Evolutionary conservation across 1,284 basidiomycete genomes (phyloP).

Genomic region (Apiotrichum gamsii): DNA sequence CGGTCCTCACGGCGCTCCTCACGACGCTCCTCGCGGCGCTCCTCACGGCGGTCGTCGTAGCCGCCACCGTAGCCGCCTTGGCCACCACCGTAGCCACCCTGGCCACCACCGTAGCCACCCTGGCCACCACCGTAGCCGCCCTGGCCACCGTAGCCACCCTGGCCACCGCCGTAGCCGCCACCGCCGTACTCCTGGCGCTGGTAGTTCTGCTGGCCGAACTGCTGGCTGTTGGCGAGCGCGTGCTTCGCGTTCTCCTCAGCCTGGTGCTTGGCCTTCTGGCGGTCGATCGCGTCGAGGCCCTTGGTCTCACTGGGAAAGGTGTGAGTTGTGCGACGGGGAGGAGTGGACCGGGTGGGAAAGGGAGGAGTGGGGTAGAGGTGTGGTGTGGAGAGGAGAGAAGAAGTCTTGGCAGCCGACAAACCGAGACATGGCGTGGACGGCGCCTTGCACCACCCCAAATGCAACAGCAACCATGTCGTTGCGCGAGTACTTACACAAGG

Average conservation of each 20-base stretch:
- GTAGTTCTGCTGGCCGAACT: constrained; percentile 15
- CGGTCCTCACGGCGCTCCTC: constrained; percentile 3
- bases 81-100: constrained; percentile 4
- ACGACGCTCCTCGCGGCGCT: constrained; percentile 3
- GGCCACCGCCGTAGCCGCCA: constrained; percentile 3
- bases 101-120: constrained; percentile 6
- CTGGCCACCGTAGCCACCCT: background rate
- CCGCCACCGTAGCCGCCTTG: constrained; percentile 4
- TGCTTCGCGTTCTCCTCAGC: constrained; percentile 19
- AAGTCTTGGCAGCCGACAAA: too few relatives aligned
- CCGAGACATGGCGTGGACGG: too few relatives aligned
- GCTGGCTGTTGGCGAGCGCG: constrained; percentile 17
- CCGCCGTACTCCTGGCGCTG: constrained; percentile 11
- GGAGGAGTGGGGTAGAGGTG: background rate
- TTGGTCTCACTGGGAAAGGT: constrained; percentile 19
- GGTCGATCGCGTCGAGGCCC: constrained; percentile 22
- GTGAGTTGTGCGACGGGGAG: background rate
- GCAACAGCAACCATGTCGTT: too few relatives aligned
- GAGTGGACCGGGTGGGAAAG: background rate
- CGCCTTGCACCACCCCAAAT: too few relatives aligned
- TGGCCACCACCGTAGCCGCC: background rate
- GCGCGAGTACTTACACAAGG: constrained; percentile 27
- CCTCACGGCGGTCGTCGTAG: background rate
- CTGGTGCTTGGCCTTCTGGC: constrained; percentile 21
- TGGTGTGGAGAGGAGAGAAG: too few relatives aligned